phyloP scores from a whole-genome alignment of 331 rosid genomes.

The Pyrus hybrid region DNA sequence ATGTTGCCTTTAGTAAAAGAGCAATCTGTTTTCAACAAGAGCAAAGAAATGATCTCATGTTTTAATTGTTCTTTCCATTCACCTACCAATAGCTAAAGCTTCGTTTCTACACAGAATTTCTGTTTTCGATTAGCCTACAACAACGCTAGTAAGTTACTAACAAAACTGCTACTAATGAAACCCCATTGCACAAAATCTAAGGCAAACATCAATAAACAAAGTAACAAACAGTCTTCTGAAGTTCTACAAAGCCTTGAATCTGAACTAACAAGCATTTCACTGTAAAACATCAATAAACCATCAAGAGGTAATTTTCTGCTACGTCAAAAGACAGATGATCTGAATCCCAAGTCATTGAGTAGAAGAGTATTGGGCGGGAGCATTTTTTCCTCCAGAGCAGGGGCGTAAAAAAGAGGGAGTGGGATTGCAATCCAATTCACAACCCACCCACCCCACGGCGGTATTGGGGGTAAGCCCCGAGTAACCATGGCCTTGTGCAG shows the following conservation, averaged over 20 bases:
- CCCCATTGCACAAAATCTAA: background rate
- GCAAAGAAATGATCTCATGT: background rate
- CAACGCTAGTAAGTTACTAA: background rate
- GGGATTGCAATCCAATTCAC: background rate
- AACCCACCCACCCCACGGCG: background rate
- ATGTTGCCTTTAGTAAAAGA: background rate
- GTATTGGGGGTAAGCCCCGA: background rate
- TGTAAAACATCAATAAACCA: background rate
- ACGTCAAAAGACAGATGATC: background rate
- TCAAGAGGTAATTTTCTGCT: background rate
- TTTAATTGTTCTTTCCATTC: background rate
- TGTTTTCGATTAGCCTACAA: background rate
- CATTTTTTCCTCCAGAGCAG: background rate
- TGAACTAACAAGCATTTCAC: background rate
- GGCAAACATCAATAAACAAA: background rate
- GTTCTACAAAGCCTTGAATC: background rate
- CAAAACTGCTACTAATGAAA: background rate
- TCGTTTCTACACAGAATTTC: background rate
- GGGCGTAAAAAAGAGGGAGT: background rate
- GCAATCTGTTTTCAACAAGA: conserved; percentile 1
- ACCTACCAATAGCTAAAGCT: no score
- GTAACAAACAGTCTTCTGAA: background rate
- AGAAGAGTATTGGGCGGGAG: background rate
- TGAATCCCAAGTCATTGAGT: background rate
- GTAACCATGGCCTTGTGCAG: background rate